Evolutionary conservation across 2,329 filamentous ascomycete genomes (phyloP), one percentile per base, ranked within the genome.

Genomic region (Pochonia chlamydosporia): DNA sequence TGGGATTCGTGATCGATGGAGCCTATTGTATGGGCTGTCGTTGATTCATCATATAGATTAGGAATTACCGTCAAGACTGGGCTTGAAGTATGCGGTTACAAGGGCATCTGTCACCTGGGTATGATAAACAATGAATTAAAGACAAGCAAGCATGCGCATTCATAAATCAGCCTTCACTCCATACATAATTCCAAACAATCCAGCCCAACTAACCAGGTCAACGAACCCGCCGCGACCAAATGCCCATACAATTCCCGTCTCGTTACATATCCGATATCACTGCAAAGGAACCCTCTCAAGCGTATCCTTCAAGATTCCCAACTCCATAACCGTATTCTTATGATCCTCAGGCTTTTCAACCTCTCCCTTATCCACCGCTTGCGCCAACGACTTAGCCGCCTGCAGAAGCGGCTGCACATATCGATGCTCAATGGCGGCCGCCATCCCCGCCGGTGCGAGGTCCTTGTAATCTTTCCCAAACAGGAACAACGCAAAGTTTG

Each of bases 401-500:
- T 65, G 60, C 43, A 72, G 53, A 42, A 84, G 56, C 3, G 81
- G 81, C 46, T 74, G 70, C 2, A 78, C 68, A 59, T 81, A 84
- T 25, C 81, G 68, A 55, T 81, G 73, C 58, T 79, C 75, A 20
- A 84, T 74, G 1, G 78, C 75, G 8, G 72, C 70, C 1, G 73
- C 71, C 74, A 82, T 79, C 1, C 76, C 78, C 2, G 64, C 65
- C 1, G 81, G 81, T 9, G 80, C 70, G 5, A 82, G 59, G 39
- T 72, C 63, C 46, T 62, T 65, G 59, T 71, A 74, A 18, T 62
- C 64, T 30, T 65, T 61, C 4, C 65, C 64, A 56, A 78, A 75
- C 18, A 83, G 63, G 53, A 83, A 79, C 44, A 78, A 71, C 7
- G 75, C 73, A 59, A 85, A 82, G 55, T 84, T 84, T 49, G 76